Conservation (phyloP, 805 yeast genomes). For the Saturnispora silvae region DNA sequence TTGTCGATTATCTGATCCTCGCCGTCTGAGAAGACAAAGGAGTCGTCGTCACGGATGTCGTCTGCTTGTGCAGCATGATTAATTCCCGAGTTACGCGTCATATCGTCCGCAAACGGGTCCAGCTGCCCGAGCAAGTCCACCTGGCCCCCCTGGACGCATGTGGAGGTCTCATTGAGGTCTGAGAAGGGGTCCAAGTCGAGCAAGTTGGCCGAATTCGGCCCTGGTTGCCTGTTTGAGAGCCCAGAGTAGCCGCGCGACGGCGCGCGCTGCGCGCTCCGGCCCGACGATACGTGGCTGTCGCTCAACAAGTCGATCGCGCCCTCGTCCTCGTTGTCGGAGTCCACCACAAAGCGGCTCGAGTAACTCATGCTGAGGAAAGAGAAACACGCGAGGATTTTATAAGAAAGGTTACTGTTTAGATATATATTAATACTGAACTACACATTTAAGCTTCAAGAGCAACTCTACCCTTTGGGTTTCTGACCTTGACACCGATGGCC, state of each 20-base stretch:
- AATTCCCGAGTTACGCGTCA: not conserved
- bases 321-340: constrained; percentile 8
- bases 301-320: constrained; percentile 14
- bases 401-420: constrained; percentile 1
- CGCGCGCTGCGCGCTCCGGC: not conserved
- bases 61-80: too few relatives aligned
- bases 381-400: not conserved
- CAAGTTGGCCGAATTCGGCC: too few relatives aligned
- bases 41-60: constrained; percentile 1
- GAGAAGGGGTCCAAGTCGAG: constrained; percentile 12
- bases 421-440: constrained; percentile 1
- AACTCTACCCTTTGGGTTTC: constrained; percentile 98
- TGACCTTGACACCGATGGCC: constrained; percentile 96
- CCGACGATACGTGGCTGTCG: constrained; percentile 8
- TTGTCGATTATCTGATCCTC: constrained; percentile 7
- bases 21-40: constrained; percentile 10
- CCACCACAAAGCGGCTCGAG: constrained; percentile 10
- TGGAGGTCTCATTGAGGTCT: constrained; percentile 6
- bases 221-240: too few relatives aligned
- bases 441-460: constrained; percentile 81
- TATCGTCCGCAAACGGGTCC: constrained; percentile 5
- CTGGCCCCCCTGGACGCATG: too few relatives aligned
- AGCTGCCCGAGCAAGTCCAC: too few relatives aligned
- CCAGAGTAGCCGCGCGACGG: too few relatives aligned
- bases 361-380: constrained; percentile 7